Base-by-base conservation (phyloP, 768 basidiomycete genomes). In the Hygrophorus russula region DNA sequence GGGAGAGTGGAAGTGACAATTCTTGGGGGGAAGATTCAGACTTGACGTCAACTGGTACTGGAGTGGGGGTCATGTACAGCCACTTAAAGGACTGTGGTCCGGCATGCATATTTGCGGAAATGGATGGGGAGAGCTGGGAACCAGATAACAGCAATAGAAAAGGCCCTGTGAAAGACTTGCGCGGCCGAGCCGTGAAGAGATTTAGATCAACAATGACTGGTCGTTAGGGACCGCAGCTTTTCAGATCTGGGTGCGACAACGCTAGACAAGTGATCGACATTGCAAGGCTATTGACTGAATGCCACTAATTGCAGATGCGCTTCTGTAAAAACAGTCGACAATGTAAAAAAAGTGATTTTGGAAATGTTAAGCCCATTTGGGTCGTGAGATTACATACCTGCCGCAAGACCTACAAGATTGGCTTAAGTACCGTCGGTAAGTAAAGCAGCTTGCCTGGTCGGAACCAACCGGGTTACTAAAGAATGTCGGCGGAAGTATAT, bases 1-100 rank as follows among this genome's bases (percentile, higher is more conserved):
- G 62, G 39, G 61, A 66, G 30, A 67, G 53, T 49, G 66, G 54
- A 56, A 63, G 54, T 45, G 57, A 54, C 33, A 59, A 56, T 45
- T 67, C 63, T 15, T 32, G 15, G n/a, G 30, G 19, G 41, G 45
- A 42, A 43, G 58, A 49, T 56, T 74, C 71, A 51, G 66, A 61
- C 70, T 76, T 72, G 69, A 74, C 68, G 59, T 56, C 56, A 45
- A 51, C n/a, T n/a, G n/a, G n/a, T n/a, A n/a, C 48, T 45, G 49
- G 46, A 46, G 3, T n/a, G 13, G 41, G 53, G 44, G 57, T 42
- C 49, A 55, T 42, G 45, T 48, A 52, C 45, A 58, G 51, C 63
- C 62, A 62, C 56, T 62, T 50, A 64, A 66, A 56, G 54, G 33
- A 17, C 34, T 36, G 43, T 11, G 43, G 30, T n/a, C 28, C 34